phyloP scores from a whole-genome alignment of 495 filamentous ascomycete genomes.

The Penicillium parvum region DNA sequence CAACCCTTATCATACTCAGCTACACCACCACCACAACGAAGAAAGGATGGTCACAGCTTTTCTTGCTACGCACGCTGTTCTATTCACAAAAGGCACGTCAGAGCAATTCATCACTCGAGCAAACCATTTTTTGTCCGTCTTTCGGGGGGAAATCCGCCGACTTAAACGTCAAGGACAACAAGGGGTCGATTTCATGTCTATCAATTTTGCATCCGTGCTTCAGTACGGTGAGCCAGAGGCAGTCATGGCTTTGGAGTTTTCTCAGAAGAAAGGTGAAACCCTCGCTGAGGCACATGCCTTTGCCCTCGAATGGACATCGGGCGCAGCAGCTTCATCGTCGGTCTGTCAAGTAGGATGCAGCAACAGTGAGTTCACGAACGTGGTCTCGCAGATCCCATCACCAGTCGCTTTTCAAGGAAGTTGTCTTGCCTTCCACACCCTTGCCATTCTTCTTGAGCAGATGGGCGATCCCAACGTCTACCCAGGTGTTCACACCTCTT shows the following conservation, averaged over 20 bases:
- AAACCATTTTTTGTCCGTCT: slow-evolving; percentile 43
- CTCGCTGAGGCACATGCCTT: slow-evolving; percentile 20
- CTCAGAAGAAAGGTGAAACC: slow-evolving; percentile 32
- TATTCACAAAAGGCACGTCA: slow-evolving; percentile 54
- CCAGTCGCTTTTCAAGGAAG: slow-evolving; percentile 31
- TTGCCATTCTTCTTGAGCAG: slow-evolving; percentile 55
- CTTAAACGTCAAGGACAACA: slow-evolving; percentile 56
- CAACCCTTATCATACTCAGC: slow-evolving; percentile 49
- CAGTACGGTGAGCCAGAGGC: slow-evolving; percentile 58
- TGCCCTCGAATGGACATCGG: slow-evolving; percentile 20
- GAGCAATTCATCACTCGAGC: slow-evolving; percentile 45
- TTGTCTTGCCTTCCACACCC: slow-evolving; percentile 42
- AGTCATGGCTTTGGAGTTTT: slow-evolving; percentile 34
- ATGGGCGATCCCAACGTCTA: slow-evolving; percentile 59
- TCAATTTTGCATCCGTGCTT: slow-evolving; percentile 52
- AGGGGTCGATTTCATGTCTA: slow-evolving; percentile 50
- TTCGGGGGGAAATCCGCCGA: slow-evolving; percentile 58
- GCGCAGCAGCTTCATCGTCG: too few relatives aligned
- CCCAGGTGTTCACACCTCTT: slow-evolving; percentile 61
- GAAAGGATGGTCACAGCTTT: slow-evolving; percentile 48
- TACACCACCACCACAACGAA: slow-evolving; percentile 26
- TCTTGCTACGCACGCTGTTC: slow-evolving; percentile 59
- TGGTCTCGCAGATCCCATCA: slow-evolving; percentile 5
- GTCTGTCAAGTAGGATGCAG: background rate
- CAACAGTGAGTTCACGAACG: background rate